Evolutionary conservation across 495 filamentous ascomycete species (phyloP).

Genomic region (Talaromyces nanjingensis): DNA sequence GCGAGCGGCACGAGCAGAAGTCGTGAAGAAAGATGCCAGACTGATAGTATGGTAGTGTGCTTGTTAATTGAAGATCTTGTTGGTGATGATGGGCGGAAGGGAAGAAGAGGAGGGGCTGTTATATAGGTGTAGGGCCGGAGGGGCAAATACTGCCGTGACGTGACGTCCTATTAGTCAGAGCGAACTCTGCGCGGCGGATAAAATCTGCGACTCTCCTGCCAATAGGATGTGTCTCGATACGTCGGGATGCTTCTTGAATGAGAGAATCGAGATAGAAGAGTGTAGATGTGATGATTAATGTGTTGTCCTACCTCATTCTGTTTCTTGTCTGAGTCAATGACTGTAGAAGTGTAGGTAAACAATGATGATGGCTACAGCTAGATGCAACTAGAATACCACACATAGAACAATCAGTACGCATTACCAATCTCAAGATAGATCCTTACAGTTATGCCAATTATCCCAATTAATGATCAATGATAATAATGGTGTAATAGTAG

Average conservation of each 20-base stretch:
- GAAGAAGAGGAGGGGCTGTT: slow-evolving; percentile 1
- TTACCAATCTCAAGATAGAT: background rate
- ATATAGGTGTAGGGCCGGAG: background rate
- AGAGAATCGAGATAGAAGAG: background rate
- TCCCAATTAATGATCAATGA: background rate
- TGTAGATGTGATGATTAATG: background rate
- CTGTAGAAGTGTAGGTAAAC: background rate
- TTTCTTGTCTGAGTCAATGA: background rate
- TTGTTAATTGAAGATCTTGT: background rate
- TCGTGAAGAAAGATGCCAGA: slow-evolving; percentile 10
- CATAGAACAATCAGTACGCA: background rate
- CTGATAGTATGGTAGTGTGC: slow-evolving; percentile 5
- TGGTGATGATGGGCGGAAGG: background rate
- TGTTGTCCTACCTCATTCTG: background rate
- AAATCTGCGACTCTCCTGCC: background rate
- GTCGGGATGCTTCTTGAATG: background rate
- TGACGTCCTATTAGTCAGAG: background rate
- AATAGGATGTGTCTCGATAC: background rate
- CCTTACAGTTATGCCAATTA: background rate
- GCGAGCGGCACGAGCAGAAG: background rate
- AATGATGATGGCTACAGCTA: background rate
- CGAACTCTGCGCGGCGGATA: background rate
- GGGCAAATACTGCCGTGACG: background rate
- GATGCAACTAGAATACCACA: background rate
- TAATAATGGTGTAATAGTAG: background rate